Percentiles rank a stretch among this genome's conserved stretches.
These are phyloP conservation scores for Podaxis sp. DNA, from an alignment of 768 basidiomycete genomes.

Conservation along the genomic window DNA sequence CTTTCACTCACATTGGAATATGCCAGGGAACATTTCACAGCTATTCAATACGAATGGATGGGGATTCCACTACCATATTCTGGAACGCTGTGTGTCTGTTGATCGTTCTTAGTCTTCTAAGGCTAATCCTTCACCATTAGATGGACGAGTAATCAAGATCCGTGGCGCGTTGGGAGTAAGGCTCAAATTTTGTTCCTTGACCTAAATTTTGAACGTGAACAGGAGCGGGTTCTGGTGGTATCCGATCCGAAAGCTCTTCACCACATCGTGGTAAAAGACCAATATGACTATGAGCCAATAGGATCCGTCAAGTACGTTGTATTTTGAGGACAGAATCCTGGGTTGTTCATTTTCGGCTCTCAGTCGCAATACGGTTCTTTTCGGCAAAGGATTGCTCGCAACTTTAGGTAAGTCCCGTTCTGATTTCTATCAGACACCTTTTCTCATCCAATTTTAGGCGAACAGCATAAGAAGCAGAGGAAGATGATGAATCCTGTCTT, in stretches of 20 bases:
- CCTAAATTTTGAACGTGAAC: not conserved
- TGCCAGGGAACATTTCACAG: constrained; percentile 33
- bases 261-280: constrained; percentile 44
- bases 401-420: constrained; percentile 17
- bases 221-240: constrained; percentile 36
- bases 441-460: constrained; percentile 22
- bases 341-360: no score
- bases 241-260: constrained; percentile 45
- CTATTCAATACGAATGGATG: constrained; percentile 33
- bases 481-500: constrained; percentile 41
- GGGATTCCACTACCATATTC: constrained; percentile 36
- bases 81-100: constrained; percentile 29
- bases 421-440: no score
- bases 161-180: constrained; percentile 36
- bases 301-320: constrained; percentile 19
- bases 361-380: not conserved
- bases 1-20: not conserved
- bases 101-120: no score
- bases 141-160: constrained; percentile 32
- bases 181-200: not conserved
- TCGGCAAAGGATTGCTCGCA: constrained; percentile 22
- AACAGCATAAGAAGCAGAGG: constrained; percentile 36
- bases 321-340: no score
- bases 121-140: constrained; percentile 15
- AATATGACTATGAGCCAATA: constrained; percentile 25